Percentiles rank a stretch among this genome's conserved stretches.
Conservation (phyloP, 257 asterid species). For the Prunella vulgaris region DNA sequence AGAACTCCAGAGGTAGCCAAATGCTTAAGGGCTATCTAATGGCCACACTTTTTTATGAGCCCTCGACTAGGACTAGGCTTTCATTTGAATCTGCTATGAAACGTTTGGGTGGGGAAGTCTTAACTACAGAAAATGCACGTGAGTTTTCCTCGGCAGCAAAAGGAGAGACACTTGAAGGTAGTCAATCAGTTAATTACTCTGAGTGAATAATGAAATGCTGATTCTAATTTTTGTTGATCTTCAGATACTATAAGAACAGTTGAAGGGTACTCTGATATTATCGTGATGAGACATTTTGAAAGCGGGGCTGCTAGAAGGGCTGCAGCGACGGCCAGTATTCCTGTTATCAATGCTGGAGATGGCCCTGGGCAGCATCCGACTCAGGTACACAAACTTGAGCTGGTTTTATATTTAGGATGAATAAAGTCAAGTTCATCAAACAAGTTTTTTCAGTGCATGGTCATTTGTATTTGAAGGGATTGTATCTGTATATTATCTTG, state of each 20-base stretch:
- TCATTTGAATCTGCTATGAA: slow-evolving; percentile 98
- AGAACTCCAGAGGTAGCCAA: slow-evolving; percentile 57
- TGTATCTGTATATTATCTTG: not conserved
- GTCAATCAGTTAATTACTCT: slow-evolving; percentile 36
- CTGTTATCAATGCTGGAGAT: slow-evolving; percentile 94
- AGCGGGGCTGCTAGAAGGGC: slow-evolving; percentile 97
- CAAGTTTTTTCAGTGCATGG: no score
- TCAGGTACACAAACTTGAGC: slow-evolving; percentile 43
- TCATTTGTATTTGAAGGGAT: not conserved
- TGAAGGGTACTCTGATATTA: slow-evolving; percentile 86
- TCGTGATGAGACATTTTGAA: slow-evolving; percentile 96
- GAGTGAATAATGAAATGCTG: not conserved
- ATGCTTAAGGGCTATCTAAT: slow-evolving; percentile 79
- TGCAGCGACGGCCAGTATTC: slow-evolving; percentile 70
- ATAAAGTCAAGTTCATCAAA: no score
- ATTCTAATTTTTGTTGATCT: slow-evolving; percentile 41
- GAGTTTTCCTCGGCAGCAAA: slow-evolving; percentile 96
- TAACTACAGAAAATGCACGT: slow-evolving; percentile 93
- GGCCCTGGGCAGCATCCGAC: slow-evolving; percentile 99
- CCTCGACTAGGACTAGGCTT: slow-evolving; percentile 93
- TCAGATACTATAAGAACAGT: slow-evolving; percentile 85
- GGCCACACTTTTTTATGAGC: slow-evolving; percentile 95
- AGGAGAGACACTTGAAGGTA: slow-evolving; percentile 99
- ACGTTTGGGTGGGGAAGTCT: slow-evolving; percentile 75
- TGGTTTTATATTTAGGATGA: no score